Base-by-base conservation (phyloP, 2,329 filamentous ascomycete genomes). In the Talaromyces sp. region DNA sequence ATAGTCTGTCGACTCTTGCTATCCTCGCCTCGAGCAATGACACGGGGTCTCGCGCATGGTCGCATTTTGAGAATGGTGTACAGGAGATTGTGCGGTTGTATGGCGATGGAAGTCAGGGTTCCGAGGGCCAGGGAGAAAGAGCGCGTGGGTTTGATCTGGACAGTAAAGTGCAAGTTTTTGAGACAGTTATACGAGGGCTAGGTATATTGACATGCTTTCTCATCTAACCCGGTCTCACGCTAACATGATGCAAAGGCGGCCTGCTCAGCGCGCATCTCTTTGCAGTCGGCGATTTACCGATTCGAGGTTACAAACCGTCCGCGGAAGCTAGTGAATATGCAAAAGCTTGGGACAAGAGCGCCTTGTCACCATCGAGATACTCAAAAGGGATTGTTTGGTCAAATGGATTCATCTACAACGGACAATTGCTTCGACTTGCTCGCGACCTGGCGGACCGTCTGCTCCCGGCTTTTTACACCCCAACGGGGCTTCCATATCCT, bases 131-230 rank as follows among this genome's bases (percentile, higher is more conserved):
- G 72, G 94, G 94, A 3, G 82, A 85, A 65, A 84, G 92, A 68
- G 88, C 88, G 3, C 85, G 88, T 63, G 95, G 93, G 0, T 99
- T 99, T 72, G 92, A 99, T 76, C 82, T 97, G 47, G 94, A 99
- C 78, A 97, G 93, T 81, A 99, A 98, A 78, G 95, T 99, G 1
- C 94, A 99, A 79, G 92, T 99, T 45, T 99, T 99, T 73, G 95
- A 99, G 81, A 98, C 94, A 0, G 94, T 97, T 41, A 99, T 99
- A 70, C 86, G 95, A 65, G 95, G 94, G 16, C 86, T 80, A 63
- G 78, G 77, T 79, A 72, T 64, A 75, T 48, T 54, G 22, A 19
- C 57, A 8, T 6, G 56, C 39, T 16, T 19, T 50, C 10, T 6
- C 41, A 19, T 48, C 7, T 31, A 3, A 37, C 14, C 22, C 10